Base-by-base conservation (phyloP, 192 early-diverging fungal genomes). In the Backusella sp. region DNA sequence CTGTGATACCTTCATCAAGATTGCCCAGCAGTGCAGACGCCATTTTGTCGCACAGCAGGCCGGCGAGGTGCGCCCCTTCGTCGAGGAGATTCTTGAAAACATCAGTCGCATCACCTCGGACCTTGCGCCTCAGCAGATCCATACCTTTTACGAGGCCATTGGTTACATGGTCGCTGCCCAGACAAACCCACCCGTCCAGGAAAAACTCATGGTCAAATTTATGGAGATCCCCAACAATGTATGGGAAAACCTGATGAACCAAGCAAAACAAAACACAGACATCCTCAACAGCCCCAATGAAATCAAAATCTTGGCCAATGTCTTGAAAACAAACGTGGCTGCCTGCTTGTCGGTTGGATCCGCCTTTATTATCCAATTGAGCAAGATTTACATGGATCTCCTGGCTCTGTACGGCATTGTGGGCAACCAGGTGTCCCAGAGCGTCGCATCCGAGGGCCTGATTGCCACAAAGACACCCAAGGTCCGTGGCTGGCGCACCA, bases 1-100 rank as follows among this genome's bases (percentile, higher is more conserved):
- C 37, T 99, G 98, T 85, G 98, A 99, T 86, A 99, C 98, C 6
- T 99, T 99, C 85, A 98, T 99, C 78, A 99, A 98, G 79, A 99
- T 99, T 81, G 90, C 97, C 26, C 95, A 96, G 84, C 98, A 99
- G 81, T 99, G 97, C 86, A 94, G 92, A 59, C 91, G 96, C 41
- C 96, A 99, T 79, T 99, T 99, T 89, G 92, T 98, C 41, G 82
- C 91, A 28, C 95, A 96, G 82, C 98, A 99, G 85, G 88, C 91
- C 2, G 92, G 92, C 28, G 98, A 99, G 82, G 79, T 86, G 15
- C 85, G 83, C 66, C 96, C 98, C 6, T 99, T 97, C 79, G 96
- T 99, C 73, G 98, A 99, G 39, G 98, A 99, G 79, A 99, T 99
- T 77, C 86, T 99, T 35, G 84, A 84, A 62, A 90, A 81, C 6